A percentile compares a stretch with the other conserved stretches of the same genome.
phyloP scores from a whole-genome alignment of 2,329 filamentous ascomycete species.

The Emmonsiellopsis sp. region DNA sequence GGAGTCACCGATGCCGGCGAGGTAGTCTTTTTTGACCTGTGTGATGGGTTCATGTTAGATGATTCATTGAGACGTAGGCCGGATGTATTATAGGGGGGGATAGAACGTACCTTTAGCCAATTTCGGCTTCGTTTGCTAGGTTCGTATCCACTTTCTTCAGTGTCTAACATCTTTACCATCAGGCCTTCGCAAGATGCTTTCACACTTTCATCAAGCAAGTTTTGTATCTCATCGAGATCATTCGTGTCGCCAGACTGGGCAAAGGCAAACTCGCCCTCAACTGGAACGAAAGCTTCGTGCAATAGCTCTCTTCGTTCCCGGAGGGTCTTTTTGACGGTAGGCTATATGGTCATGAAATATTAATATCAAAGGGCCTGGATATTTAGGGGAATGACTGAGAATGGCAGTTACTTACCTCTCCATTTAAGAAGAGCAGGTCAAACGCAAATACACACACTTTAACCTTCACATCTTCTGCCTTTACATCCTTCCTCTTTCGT shows the following conservation, averaged over 20 bases:
- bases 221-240: conserved; percentile 88
- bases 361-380: not conserved
- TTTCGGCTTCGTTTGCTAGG: conserved; percentile 93
- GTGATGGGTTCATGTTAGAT: not conserved
- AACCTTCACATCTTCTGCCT: conserved; percentile 87
- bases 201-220: conserved; percentile 84
- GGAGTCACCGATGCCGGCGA: conserved; percentile 85
- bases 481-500: conserved; percentile 93
- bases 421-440: conserved; percentile 87
- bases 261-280: conserved; percentile 86
- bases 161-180: conserved; percentile 99
- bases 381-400: conserved; percentile 5
- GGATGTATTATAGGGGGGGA: not conserved
- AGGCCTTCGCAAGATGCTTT: conserved; percentile 94
- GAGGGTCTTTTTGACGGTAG: conserved; percentile 77
- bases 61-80: not conserved
- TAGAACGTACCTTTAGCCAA: conserved; percentile 71
- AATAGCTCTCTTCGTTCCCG: conserved; percentile 74
- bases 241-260: conserved; percentile 79
- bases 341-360: conserved; percentile 21
- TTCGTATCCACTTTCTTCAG: conserved; percentile 85
- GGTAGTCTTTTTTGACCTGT: conserved; percentile 95
- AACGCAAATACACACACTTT: conserved; percentile 97
- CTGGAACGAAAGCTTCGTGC: conserved; percentile 59
- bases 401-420: conserved; percentile 45